phyloP scores from a whole-genome alignment of 495 filamentous ascomycete species.

The Aspergillus sparsus region DNA sequence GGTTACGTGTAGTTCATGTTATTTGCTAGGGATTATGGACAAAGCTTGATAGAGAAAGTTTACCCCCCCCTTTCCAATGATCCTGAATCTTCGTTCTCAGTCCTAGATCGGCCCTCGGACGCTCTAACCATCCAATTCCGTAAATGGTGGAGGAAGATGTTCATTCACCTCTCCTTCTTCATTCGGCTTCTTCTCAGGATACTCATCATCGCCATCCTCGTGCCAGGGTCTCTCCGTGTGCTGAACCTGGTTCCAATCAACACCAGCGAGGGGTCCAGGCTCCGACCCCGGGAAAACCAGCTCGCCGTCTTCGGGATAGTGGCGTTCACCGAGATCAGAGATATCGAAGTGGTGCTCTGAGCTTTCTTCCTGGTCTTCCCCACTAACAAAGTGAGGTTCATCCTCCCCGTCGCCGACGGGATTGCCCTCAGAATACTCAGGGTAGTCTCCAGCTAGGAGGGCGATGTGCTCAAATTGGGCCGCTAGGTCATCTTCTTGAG shows the following conservation, averaged over 20 bases:
- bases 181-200: too few relatives aligned
- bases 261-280: background rate
- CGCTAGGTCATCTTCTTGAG: background rate
- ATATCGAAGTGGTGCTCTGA: background rate
- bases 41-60: too few relatives aligned
- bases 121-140: too few relatives aligned
- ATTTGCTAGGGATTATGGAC: too few relatives aligned
- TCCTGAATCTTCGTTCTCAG: too few relatives aligned
- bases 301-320: background rate
- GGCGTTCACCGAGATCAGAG: background rate
- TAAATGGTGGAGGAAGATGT: too few relatives aligned
- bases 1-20: too few relatives aligned
- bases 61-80: too few relatives aligned
- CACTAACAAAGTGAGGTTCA: background rate
- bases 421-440: background rate
- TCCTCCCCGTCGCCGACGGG: background rate
- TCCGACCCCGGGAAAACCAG: background rate
- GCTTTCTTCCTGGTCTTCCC: background rate
- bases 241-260: background rate
- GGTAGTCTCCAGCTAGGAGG: background rate
- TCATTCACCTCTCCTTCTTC: too few relatives aligned
- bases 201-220: too few relatives aligned
- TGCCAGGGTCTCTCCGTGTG: too few relatives aligned
- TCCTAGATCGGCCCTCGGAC: too few relatives aligned
- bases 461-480: slow-evolving; percentile 1